Base-by-base conservation (phyloP, 164 flowering plant genomes). In the Vitis riparia region DNA sequence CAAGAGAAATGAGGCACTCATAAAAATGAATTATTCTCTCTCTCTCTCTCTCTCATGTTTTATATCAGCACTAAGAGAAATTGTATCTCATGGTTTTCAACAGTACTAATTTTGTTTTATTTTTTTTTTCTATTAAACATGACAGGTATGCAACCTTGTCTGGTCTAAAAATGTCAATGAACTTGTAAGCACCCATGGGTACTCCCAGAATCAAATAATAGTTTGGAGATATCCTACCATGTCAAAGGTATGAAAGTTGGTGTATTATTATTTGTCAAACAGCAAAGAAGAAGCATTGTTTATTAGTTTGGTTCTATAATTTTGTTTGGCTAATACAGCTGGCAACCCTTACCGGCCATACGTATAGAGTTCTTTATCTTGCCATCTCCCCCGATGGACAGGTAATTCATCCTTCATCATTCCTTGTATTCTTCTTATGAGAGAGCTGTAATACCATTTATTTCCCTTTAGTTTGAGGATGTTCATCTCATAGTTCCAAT, bases 131-230 rank as follows among this genome's bases (percentile, higher is more conserved):
- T 19, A 52, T 47, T 53, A 44, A 30, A 16, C 47, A 27, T 65
- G 56, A 61, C 87, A 94, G 99, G 98, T 95, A 3, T 95, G 99
- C 85, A 93, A 91, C 78, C 94, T 95, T 73, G 93, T 79, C 32
- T 95, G 98, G 98, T 95, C 99, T 3, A 91, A 90, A 79, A 95
- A 95, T 82, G 99, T 91, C 51, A 95, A 95, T 75, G 97, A 95
- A 80, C 92, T 95, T 57, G 98, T 93, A 71, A 95, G 98, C 87
- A 95, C 99, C 19, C 99, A 95, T 77, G 99, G 99, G 17, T 91
- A 89, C 82, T 95, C 98, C 53, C 98, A 95, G 68, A 95, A 95
- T 78, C 98, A 95, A 76, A 93, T 95, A 59, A 86, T 91, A 55
- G 97, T 95, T 17, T 95, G 98, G 98, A 88, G 85, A 82, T 93